These are phyloP conservation scores for Striga asiatica DNA, from an alignment of 257 asterid genomes.

Conservation along the genomic window DNA sequence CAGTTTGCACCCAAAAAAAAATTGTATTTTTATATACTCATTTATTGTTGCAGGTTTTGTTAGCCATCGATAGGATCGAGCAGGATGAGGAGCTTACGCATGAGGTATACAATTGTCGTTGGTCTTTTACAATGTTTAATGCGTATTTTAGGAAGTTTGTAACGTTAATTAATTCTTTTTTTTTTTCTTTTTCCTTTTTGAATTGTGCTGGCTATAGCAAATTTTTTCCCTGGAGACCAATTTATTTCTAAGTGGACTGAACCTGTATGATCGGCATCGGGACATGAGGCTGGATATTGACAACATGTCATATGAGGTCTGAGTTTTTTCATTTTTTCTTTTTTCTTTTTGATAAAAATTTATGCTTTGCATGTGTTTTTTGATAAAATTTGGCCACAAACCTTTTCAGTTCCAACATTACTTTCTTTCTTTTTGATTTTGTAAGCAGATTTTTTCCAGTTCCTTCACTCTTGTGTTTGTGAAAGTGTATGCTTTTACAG, in stretches of 20 bases:
- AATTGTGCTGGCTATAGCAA: too few relatives aligned
- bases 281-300: constrained; percentile 90
- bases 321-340: neutral
- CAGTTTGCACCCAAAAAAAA: too few relatives aligned
- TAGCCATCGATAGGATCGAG: constrained; percentile 76
- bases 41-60: constrained; percentile 37
- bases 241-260: constrained; percentile 46
- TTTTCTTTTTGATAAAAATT: neutral
- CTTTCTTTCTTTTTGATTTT: too few relatives aligned
- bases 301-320: constrained; percentile 93
- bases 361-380: too few relatives aligned
- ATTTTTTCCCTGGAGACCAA: constrained; percentile 52
- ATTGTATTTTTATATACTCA: neutral
- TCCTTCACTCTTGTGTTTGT: too few relatives aligned
- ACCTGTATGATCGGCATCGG: constrained; percentile 69
- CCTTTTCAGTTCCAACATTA: too few relatives aligned
- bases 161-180: constrained; percentile 2
- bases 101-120: constrained; percentile 41
- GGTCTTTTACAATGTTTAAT: neutral
- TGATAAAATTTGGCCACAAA: too few relatives aligned
- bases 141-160: neutral
- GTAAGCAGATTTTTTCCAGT: too few relatives aligned
- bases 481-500: too few relatives aligned
- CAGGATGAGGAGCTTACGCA: constrained; percentile 49
- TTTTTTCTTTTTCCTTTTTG: constrained; percentile 11